phyloP scores from a whole-genome alignment of 2,329 filamentous ascomycete genomes.

The Fusarium solani-melongenae region DNA sequence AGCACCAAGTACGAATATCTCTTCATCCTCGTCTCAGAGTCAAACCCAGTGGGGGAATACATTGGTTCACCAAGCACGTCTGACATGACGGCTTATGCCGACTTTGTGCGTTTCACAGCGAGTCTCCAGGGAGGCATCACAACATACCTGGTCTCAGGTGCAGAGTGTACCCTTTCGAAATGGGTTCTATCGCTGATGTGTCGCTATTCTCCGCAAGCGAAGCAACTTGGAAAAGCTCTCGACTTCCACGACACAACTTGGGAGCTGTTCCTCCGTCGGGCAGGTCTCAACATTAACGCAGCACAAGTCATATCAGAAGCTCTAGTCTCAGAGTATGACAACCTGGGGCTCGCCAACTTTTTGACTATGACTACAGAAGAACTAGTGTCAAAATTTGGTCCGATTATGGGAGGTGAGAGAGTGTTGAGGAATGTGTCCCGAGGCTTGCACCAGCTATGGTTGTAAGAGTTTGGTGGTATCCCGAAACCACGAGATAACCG shows the following conservation, averaged over 20 bases:
- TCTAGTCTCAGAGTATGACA: conserved; percentile 41
- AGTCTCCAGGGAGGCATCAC: conserved; percentile 53
- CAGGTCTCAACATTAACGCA: conserved; percentile 52
- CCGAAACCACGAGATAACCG: background rate
- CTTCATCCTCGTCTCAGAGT: conserved; percentile 74
- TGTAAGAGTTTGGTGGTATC: background rate
- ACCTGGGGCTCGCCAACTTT: conserved; percentile 46
- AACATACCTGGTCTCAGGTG: conserved; percentile 62
- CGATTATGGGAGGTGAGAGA: conserved; percentile 43
- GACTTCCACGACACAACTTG: conserved; percentile 55
- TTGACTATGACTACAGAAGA: conserved; percentile 44
- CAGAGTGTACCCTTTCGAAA: conserved; percentile 58
- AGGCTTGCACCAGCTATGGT: conserved; percentile 21
- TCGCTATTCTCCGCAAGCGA: conserved; percentile 50
- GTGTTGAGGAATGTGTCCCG: conserved; percentile 31
- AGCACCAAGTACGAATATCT: conserved; percentile 73
- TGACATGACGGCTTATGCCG: conserved; percentile 58
- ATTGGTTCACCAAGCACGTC: conserved; percentile 51
- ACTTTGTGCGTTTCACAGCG: conserved; percentile 62
- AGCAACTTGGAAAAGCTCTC: conserved; percentile 48
- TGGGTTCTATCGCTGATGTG: conserved; percentile 67
- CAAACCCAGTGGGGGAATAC: conserved; percentile 55
- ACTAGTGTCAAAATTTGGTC: conserved; percentile 39
- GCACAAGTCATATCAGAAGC: conserved; percentile 48
- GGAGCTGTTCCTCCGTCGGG: conserved; percentile 50